A percentile compares a stretch with the other conserved stretches of the same genome.
Evolutionary conservation across 495 filamentous ascomycete genomes (phyloP).

Genomic region (Lasiosphaeria miniovina): DNA sequence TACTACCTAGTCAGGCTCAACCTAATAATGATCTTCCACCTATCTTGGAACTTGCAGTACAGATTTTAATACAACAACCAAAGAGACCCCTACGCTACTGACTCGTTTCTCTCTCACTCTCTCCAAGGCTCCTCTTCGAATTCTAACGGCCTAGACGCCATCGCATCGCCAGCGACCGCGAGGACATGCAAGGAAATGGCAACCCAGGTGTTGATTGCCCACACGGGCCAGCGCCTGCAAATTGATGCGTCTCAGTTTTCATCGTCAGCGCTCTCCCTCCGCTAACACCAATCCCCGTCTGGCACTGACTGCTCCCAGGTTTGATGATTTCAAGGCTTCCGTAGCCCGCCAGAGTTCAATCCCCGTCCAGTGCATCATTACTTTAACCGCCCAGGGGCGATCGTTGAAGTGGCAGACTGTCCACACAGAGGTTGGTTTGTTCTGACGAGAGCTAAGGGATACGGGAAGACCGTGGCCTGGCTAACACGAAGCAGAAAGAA

Average conservation of each 20-base stretch:
- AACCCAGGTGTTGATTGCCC: conserved; percentile 84
- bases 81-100: no score
- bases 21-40: no score
- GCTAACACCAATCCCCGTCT: background rate
- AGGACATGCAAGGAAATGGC: conserved; percentile 43
- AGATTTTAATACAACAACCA: no score
- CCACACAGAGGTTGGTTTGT: conserved; percentile 63
- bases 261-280: conserved; percentile 52
- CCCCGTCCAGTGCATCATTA: conserved; percentile 66
- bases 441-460: background rate
- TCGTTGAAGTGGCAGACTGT: conserved; percentile 73
- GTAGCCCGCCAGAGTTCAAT: conserved; percentile 66
- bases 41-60: no score
- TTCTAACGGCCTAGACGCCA: background rate
- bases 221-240: conserved; percentile 78
- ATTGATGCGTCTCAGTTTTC: conserved; percentile 66
- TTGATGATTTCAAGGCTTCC: conserved; percentile 68
- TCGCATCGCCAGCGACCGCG: background rate
- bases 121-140: background rate
- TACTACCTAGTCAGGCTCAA: no score
- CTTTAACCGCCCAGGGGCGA: conserved; percentile 78
- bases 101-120: background rate
- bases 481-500: conserved; percentile 59
- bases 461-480: conserved; percentile 9
- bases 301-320: conserved; percentile 25